Base-by-base conservation (phyloP, 1,284 basidiomycete genomes). In the Wallemia hederae region DNA sequence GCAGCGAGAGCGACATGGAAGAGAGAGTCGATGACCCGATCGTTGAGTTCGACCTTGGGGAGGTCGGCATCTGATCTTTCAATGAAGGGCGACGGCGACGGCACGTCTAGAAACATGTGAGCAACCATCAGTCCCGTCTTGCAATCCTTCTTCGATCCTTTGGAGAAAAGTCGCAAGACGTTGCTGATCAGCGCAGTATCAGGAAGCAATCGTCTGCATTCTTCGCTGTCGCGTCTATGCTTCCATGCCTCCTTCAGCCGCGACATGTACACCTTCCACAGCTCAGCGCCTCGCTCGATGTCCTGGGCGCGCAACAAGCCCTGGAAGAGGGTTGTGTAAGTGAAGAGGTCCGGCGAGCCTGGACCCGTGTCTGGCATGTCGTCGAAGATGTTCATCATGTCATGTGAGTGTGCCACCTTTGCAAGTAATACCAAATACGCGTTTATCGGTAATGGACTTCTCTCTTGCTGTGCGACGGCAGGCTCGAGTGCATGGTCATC, bases 241-340 rank as follows among this genome's bases (percentile, higher is more conserved):
- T 26, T 56, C 11, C 25, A 11, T 9, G 56, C 56, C 7, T 26
- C 15, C 17, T 58, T 28, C 25, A 58, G 56, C 7, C 56, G 19
- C 24, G 19, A 9, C 5, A 28, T 28, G 24, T 58, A 58, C 24
- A 27, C 56, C 17, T 15, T 3, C 56, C 56, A 58, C 7, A 58
- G 24, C 56, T 15, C 17, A 17, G 2, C 14, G 7, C 56, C 56
- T 5, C 24, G 19, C 56, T 58, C 56, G 7, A 28, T 24, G 24
- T 58, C 56, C 25, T 58, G 14, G 7, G 56, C 24, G 9, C n/a
- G 5, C 2, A 58, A 24, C 9, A 58, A 24, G 17, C 56, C 56
- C 56, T 58, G 56, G 25, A 58, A 58, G 56, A 58, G 11, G 19
- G 27, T 58, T 5, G 56, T 58, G 56, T 58, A 58, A 15, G 56